A percentile compares a stretch with the other conserved stretches of the same genome.
Evolutionary conservation across 768 basidiomycete species (phyloP).

Genomic region (Mycena amicta): DNA sequence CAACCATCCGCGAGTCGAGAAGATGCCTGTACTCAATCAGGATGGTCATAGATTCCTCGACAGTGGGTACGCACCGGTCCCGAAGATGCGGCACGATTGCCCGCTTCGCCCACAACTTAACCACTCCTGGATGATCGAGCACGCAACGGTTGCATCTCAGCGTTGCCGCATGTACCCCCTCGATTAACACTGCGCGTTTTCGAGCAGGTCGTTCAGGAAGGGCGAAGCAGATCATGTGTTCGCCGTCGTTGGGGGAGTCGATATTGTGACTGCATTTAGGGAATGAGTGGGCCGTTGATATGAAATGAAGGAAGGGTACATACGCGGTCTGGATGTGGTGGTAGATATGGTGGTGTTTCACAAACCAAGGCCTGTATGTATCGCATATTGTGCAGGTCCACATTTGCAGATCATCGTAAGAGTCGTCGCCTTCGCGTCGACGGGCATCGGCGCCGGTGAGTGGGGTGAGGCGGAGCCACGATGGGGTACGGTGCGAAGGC

Average conservation of each 20-base stretch:
- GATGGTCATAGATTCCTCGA: too few species aligned
- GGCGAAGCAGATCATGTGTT: not conserved
- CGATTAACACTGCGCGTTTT: not conserved
- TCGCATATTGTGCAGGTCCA: not conserved
- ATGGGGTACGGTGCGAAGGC: not conserved
- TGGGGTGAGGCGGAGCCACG: not conserved
- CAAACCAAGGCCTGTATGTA: not conserved
- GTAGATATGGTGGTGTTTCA: not conserved
- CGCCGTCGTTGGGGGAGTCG: not conserved
- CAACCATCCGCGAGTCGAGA: too few species aligned
- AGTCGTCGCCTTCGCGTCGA: not conserved
- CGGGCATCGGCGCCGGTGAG: not conserved
- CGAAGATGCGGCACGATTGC: not conserved
- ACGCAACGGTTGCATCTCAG: not conserved
- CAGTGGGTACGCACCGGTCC: too few species aligned
- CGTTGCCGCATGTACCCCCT: not conserved
- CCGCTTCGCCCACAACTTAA: not conserved
- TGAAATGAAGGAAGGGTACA: not conserved
- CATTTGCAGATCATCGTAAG: not conserved
- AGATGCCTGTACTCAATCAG: too few species aligned
- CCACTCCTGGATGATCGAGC: not conserved
- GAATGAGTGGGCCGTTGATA: not conserved
- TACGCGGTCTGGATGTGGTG: not conserved
- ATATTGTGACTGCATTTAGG: not conserved
- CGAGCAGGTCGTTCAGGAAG: not conserved